Percentiles rank a stretch among this genome's conserved stretches.
These are phyloP conservation scores for Corylus heterophylla DNA, from an alignment of 306 rosid genomes.

Conservation along the genomic window DNA sequence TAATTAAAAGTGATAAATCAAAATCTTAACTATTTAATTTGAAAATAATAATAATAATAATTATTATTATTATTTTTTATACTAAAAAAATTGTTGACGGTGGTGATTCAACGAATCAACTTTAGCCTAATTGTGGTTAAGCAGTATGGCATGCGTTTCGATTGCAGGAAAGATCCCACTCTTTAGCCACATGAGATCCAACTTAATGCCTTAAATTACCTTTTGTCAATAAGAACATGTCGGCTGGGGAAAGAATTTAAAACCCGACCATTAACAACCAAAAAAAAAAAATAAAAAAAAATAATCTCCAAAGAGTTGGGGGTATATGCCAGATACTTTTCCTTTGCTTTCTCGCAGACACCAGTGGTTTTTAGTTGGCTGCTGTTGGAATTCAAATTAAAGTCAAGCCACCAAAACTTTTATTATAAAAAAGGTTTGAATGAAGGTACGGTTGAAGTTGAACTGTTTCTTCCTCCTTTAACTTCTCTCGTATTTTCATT, in stretches of 20 bases:
- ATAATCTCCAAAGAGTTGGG: background rate
- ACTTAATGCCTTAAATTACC: no score
- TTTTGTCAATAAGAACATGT: background rate
- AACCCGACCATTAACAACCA: background rate
- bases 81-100: no score
- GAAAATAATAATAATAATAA: no score
- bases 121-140: background rate
- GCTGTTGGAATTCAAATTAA: background rate
- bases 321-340: background rate
- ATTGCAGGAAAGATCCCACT: background rate
- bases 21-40: no score
- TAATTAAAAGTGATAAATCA: no score
- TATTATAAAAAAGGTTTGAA: background rate
- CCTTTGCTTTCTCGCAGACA: background rate
- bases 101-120: no score
- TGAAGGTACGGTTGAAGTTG: background rate
- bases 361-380: background rate
- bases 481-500: background rate
- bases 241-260: background rate
- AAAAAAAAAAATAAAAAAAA: background rate
- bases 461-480: background rate
- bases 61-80: no score
- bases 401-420: background rate
- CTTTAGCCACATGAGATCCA: background rate
- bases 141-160: background rate